Conservation (phyloP, 73 alveolate genomes). For the Paramecium primaurelia region DNA sequence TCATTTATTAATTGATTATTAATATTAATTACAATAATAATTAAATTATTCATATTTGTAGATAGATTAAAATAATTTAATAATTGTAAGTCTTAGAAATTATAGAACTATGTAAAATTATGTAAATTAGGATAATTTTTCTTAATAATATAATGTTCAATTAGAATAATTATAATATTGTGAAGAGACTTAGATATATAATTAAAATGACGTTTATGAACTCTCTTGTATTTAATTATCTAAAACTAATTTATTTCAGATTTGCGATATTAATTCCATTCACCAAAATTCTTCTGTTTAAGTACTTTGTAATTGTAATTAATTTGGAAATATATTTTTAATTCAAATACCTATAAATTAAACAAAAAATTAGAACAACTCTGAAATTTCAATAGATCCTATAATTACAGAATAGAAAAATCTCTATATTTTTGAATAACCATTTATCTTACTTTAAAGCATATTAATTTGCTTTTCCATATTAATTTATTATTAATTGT, state of each 20-base stretch:
- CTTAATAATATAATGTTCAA: background rate
- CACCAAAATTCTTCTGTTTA: background rate
- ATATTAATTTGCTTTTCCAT: background rate
- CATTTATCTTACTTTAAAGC: background rate
- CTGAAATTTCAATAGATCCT: background rate
- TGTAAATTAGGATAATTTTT: background rate
- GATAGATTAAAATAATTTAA: background rate
- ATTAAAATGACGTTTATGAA: background rate
- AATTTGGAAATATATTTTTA: background rate
- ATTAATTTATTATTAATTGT: background rate
- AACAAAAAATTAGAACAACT: background rate
- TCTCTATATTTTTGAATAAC: background rate
- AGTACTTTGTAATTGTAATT: background rate
- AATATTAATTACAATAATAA: background rate
- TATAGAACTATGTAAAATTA: background rate
- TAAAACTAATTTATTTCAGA: background rate
- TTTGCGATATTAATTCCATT: background rate
- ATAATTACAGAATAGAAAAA: background rate
- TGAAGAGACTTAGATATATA: background rate
- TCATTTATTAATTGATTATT: background rate
- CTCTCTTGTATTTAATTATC: background rate
- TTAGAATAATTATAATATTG: background rate
- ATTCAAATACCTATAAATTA: background rate
- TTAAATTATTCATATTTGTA: background rate
- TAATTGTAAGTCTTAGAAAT: background rate